Evolutionary conservation across 352 stramenopile genomes (phyloP), one percentile per base, ranked within the genome.

Genomic region (Phytophthora pinifolia): DNA sequence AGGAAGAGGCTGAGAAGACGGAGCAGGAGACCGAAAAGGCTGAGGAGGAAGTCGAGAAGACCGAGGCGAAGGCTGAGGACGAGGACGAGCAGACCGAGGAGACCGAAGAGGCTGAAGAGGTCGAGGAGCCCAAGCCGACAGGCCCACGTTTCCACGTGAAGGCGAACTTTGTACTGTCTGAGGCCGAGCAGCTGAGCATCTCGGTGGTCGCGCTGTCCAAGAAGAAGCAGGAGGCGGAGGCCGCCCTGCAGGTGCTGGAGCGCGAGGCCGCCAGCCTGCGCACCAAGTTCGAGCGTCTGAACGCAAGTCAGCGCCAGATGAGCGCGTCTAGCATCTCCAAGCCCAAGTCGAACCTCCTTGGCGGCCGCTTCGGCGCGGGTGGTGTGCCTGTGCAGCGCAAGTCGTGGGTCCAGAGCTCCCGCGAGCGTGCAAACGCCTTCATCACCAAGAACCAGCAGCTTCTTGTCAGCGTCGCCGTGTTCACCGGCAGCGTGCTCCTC

Each of bases 231-330:
- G 84, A 92, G 45, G 75, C 78, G 17, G 84, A 92, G 53, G 73
- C 80, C 9, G 60, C 67, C 35, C 64, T 92, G 14, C 62, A 72
- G 33, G 49, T 80, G 46, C 60, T 92, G 43, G 84, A 94, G 56
- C 81, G 79, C 18, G 84, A 94, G 59, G 79, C 80, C 50, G 70
- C 72, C 39, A 88, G 75, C 37, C 70, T 90, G 45, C 84, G 84
- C 38, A 88, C 73, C 49, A 88, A 89, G 70, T 91, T 91, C 51
- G 82, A 94, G 50, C 84, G 84, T 12, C 56, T 94, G 53, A 89
- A 83, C 59, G 76, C 82, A 27, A 91, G 73, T 54, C 78, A 91
- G 69, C 83, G 80, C 54, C 76, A 78, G 70, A 60, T 86, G 52
- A 76, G 46, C 50, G 54, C 69, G 9, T 67, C 66, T n/a, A 72